A percentile compares a stretch with the other conserved stretches of the same genome.
These are phyloP conservation scores for Meira miltonrushii DNA, from an alignment of 1,284 basidiomycete species.

Conservation along the genomic window DNA sequence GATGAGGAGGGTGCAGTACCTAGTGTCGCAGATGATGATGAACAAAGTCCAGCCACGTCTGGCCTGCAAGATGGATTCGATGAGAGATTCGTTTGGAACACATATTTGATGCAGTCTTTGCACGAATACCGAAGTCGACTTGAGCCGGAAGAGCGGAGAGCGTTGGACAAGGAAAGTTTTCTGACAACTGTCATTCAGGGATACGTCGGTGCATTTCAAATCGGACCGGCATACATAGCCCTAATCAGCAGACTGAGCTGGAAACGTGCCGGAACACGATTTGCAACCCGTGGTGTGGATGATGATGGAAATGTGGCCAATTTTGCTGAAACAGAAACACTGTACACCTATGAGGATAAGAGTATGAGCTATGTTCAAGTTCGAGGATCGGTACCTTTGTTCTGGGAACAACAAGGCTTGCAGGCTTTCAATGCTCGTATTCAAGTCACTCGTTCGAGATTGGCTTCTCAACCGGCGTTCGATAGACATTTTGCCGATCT, in stretches of 20 bases:
- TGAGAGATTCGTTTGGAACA: conserved; percentile 66
- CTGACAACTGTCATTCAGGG: conserved; percentile 79
- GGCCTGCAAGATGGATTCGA: conserved; percentile 45
- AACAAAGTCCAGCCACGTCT: conserved; percentile 25
- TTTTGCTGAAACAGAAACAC: conserved; percentile 93
- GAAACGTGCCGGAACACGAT: conserved; percentile 93
- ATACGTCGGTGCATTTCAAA: conserved; percentile 61
- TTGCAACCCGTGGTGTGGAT: conserved; percentile 94
- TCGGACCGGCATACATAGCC: conserved; percentile 63
- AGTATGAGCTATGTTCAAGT: conserved; percentile 87
- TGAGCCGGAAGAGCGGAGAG: conserved; percentile 64
- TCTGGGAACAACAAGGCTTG: conserved; percentile 97
- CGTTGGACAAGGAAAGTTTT: conserved; percentile 60
- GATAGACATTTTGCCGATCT: conserved; percentile 85
- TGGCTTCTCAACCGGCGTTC: conserved; percentile 88
- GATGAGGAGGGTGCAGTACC: background rate
- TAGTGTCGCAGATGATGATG: conserved; percentile 25
- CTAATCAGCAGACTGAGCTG: conserved; percentile 76
- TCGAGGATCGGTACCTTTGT: conserved; percentile 74
- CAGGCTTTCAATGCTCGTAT: conserved; percentile 43
- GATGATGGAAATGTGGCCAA: conserved; percentile 97
- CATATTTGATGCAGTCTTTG: conserved; percentile 71
- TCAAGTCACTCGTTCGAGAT: conserved; percentile 66
- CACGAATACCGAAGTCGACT: conserved; percentile 74
- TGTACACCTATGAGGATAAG: conserved; percentile 76